Evolutionary conservation across 2,329 filamentous ascomycete species (phyloP), one percentile per base, ranked within the genome.

Genomic region (Fusarium pseudoanthophilum): DNA sequence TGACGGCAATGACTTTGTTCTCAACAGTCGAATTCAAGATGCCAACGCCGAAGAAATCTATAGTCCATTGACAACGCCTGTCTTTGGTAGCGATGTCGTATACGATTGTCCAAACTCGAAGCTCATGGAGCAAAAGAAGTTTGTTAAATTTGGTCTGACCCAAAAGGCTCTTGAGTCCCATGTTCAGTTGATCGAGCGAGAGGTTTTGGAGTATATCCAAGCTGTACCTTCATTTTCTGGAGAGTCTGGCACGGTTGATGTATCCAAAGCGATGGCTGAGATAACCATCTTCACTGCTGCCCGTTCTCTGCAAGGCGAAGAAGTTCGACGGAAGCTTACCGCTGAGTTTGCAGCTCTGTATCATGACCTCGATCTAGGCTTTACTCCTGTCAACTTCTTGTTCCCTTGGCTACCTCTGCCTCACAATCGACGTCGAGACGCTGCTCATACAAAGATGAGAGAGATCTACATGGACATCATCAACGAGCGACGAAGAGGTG

Each of bases 91-190:
- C 80, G 90, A 93, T 82, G 92, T 96, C 48, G 91, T 95, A 55
- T 95, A 95, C 82, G 93, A 95, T 82, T 95, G 93, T 81, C 92
- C 93, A 46, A 95, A 95, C 81, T 85, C 92, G 52, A 95, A 95
- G 82, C 87, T 95, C 69, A 95, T 95, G 92, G 93, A 96, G 83
- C 93, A 96, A 84, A 95, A 95, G 86, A 94, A 93, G 85, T 92
- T 93, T 76, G 90, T 93, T 86, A 93, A 93, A 80, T 90, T 91
- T 73, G 91, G 91, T 48, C 87, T 93, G 39, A 93, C 91, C 3
- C 87, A 89, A 65, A 87, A 89, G 30, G 89, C 91, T 5, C 88
- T 93, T 75, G 87, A 84, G 67, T 81, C 82, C 24, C 93, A 95
- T 80, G 92, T 95, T 52, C 89, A 86, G 46, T 84, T 95, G 79